phyloP scores from a whole-genome alignment of 768 basidiomycete genomes.

The Trametes gibbosa region DNA sequence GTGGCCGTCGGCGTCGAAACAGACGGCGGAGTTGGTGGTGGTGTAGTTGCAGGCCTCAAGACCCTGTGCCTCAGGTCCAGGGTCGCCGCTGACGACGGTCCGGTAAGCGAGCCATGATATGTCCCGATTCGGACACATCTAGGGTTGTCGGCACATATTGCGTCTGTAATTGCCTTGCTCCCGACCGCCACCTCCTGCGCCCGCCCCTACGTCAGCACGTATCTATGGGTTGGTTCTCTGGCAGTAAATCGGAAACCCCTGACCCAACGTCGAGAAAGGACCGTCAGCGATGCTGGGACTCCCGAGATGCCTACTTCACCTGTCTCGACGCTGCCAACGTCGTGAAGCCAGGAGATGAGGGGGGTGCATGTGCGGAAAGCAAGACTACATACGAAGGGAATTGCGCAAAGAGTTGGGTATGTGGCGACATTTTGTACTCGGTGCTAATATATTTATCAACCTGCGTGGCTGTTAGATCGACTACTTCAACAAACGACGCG shows the following conservation, averaged over 20 bases:
- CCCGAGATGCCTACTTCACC: constrained; percentile 77
- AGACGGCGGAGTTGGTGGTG: not conserved
- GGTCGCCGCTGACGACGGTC: too few species aligned
- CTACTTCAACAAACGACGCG: constrained; percentile 90
- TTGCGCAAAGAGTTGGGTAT: constrained; percentile 90
- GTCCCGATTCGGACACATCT: not conserved
- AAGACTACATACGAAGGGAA: constrained; percentile 60
- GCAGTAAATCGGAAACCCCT: constrained; percentile 38
- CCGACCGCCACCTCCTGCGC: not conserved
- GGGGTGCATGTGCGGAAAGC: constrained; percentile 53
- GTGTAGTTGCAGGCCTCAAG: too few species aligned
- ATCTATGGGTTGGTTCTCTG: constrained; percentile 38
- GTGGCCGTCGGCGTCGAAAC: not conserved
- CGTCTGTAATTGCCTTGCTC: not conserved
- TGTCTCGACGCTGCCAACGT: constrained; percentile 75
- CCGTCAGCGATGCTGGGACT: constrained; percentile 82
- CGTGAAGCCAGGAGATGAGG: constrained; percentile 74
- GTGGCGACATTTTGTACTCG: constrained; percentile 27
- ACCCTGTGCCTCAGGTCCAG: too few species aligned
- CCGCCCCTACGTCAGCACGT: not conserved
- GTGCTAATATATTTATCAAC: not conserved
- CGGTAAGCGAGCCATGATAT: not conserved
- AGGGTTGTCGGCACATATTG: not conserved
- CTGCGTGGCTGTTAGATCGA: constrained; percentile 58
- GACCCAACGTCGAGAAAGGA: constrained; percentile 53